Evolutionary conservation across 1,139 yeast species (phyloP).

Genomic region (Keqinozyma sinolaborantium): DNA sequence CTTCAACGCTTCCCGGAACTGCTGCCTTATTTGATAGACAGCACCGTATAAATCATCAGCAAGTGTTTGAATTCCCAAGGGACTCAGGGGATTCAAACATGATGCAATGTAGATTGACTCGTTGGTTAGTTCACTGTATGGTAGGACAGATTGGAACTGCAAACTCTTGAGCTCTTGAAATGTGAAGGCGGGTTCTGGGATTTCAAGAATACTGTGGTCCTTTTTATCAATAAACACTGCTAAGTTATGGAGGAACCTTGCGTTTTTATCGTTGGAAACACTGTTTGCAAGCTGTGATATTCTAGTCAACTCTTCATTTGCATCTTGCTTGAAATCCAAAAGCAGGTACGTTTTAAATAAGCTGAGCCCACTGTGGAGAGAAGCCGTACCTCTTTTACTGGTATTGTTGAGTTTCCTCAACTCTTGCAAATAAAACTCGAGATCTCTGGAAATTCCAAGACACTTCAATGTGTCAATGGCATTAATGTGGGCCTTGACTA

Average conservation of each 20-base stretch:
- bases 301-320: too few relatives aligned
- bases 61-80: not conserved
- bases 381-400: too few relatives aligned
- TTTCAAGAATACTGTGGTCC: too few relatives aligned
- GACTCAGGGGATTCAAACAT: not conserved
- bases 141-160: not conserved
- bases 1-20: not conserved
- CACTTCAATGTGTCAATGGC: conserved; percentile 35
- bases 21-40: not conserved
- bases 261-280: not conserved
- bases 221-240: too few relatives aligned
- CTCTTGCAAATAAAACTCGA: conserved; percentile 48
- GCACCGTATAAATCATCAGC: not conserved
- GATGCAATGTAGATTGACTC: not conserved
- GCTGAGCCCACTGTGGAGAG: too few relatives aligned
- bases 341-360: too few relatives aligned
- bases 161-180: too few relatives aligned
- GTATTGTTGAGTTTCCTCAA: conserved; percentile 30
- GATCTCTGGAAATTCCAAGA: conserved; percentile 54
- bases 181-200: too few relatives aligned
- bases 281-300: too few relatives aligned
- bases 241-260: not conserved
- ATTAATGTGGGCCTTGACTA: conserved; percentile 30
- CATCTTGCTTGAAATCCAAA: too few relatives aligned
- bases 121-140: not conserved